These are phyloP conservation scores for Arachnomyces sp. DNA, from an alignment of 2,329 filamentous ascomycete genomes.

Conservation along the genomic window DNA sequence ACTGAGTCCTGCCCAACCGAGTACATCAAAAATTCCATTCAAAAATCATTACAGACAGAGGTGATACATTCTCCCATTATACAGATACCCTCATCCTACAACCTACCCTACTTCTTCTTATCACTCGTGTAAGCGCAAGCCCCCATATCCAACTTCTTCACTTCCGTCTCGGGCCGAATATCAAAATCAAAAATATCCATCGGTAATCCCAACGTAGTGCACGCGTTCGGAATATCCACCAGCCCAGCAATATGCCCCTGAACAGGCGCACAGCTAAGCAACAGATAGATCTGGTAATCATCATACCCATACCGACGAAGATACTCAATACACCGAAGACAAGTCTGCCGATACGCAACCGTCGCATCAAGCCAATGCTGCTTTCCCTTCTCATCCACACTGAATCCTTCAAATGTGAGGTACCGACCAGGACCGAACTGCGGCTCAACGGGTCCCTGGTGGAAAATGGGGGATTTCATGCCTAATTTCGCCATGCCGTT, in stretches of 20 bases:
- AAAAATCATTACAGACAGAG: too few species aligned
- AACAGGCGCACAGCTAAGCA: slow-evolving; percentile 77
- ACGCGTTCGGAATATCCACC: slow-evolving; percentile 85
- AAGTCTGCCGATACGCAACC: slow-evolving; percentile 78
- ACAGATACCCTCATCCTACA: too few species aligned
- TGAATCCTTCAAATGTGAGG: slow-evolving; percentile 85
- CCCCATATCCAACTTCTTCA: slow-evolving; percentile 60
- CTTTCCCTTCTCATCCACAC: slow-evolving; percentile 78
- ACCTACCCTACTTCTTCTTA: not conserved
- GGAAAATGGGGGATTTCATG: slow-evolving; percentile 77
- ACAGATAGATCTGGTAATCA: slow-evolving; percentile 75
- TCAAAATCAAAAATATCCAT: slow-evolving; percentile 97
- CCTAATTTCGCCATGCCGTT: slow-evolving; percentile 65
- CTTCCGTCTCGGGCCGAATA: slow-evolving; percentile 60
- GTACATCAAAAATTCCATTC: too few species aligned
- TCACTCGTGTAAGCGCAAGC: slow-evolving; percentile 56
- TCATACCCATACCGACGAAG: slow-evolving; percentile 62
- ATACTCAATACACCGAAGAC: slow-evolving; percentile 71
- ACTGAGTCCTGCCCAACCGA: too few species aligned
- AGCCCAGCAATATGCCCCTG: slow-evolving; percentile 85
- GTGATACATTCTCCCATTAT: too few species aligned
- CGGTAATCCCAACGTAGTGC: slow-evolving; percentile 78
- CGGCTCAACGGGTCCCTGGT: slow-evolving; percentile 79
- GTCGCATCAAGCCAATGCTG: slow-evolving; percentile 85
- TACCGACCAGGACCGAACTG: slow-evolving; percentile 76